A percentile compares a stretch with the other conserved stretches of the same genome.
phyloP scores from a whole-genome alignment of 345 rosid species.

The Eutrema yunnanense region DNA sequence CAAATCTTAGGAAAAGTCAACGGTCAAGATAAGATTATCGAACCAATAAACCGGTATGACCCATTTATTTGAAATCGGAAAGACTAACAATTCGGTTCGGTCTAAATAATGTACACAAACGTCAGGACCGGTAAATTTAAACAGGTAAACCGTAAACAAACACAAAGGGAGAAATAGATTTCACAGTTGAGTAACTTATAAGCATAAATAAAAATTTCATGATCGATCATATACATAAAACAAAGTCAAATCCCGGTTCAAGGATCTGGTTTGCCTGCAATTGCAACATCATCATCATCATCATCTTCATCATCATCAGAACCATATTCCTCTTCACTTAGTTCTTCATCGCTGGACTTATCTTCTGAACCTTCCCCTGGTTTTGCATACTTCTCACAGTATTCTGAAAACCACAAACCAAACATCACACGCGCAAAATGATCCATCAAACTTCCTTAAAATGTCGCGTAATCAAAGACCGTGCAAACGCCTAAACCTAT shows the following conservation, averaged over 20 bases:
- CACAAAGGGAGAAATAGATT: constrained; percentile 16
- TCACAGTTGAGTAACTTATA: constrained; percentile 13
- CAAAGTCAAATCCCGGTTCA: constrained; percentile 12
- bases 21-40: background rate
- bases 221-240: constrained; percentile 23
- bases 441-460: background rate
- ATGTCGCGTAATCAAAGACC: background rate
- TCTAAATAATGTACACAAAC: constrained; percentile 29
- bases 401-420: constrained; percentile 61
- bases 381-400: constrained; percentile 82
- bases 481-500: background rate
- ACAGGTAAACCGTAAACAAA: background rate
- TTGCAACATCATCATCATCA: constrained; percentile 35
- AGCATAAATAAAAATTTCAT: constrained; percentile 16
- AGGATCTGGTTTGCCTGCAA: constrained; percentile 87
- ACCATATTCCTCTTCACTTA: constrained; percentile 72
- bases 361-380: constrained; percentile 66
- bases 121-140: constrained; percentile 15
- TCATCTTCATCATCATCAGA: constrained; percentile 47
- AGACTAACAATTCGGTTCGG: constrained; percentile 20
- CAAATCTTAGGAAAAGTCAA: background rate
- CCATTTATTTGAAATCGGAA: constrained; percentile 11
- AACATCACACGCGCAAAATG: background rate
- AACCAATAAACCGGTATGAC: background rate
- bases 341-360: constrained; percentile 79